Evolutionary conservation across 164 flowering plant species (phyloP).

Genomic region (Vitis vinifera): ASM3070453v1 NC_081822.1:12173001-12173500

Average conservation of each 20-base stretch:
- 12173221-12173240: neutral
- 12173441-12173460: neutral
- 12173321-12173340: conserved; percentile 20
- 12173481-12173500: too few species aligned
- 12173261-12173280: neutral
- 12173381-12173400: conserved; percentile 19
- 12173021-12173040: neutral
- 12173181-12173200: conserved; percentile 11
- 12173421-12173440: neutral
- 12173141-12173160: conserved; percentile 9
- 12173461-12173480: too few species aligned
- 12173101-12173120: neutral
- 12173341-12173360: conserved; percentile 17
- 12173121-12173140: conserved; percentile 11
- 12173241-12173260: neutral
- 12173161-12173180: conserved; percentile 15
- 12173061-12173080: neutral
- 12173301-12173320: conserved; percentile 7
- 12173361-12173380: conserved; percentile 19
- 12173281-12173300: neutral
- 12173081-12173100: conserved; percentile 8
- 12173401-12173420: neutral
- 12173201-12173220: conserved; percentile 7
- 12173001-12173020: conserved; percentile 5
- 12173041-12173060: conserved; percentile 1